Conservation (phyloP, 1,284 basidiomycete species). For the Dichomitus squalens region DNA sequence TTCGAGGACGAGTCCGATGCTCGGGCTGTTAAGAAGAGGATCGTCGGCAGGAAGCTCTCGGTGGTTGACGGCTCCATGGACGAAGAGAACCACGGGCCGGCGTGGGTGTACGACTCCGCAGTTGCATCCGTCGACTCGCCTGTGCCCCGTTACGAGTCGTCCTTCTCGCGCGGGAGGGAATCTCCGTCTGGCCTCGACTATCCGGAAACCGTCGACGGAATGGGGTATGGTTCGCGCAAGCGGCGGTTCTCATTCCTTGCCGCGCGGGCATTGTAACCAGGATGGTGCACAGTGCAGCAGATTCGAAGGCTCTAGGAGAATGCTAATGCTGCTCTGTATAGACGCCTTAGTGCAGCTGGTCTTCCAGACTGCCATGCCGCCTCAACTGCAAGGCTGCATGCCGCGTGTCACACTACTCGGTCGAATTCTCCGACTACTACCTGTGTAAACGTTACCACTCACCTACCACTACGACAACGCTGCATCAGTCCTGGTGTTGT, state of each 20-base stretch:
- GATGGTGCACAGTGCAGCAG: no score
- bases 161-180: neutral
- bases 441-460: no score
- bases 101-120: slow-evolving; percentile 19
- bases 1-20: slow-evolving; percentile 5
- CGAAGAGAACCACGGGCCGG: neutral
- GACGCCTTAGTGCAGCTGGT: no score
- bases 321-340: no score
- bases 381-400: no score
- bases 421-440: no score
- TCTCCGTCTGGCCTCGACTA: slow-evolving; percentile 3
- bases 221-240: slow-evolving; percentile 14
- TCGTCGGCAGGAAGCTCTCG: slow-evolving; percentile 16
- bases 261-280: slow-evolving; percentile 4
- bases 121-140: slow-evolving; percentile 13
- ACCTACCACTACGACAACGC: no score
- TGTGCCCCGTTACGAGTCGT: neutral
- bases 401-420: no score
- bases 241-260: slow-evolving; percentile 19
- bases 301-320: no score
- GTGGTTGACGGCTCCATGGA: slow-evolving; percentile 7
- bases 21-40: slow-evolving; percentile 20
- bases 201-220: neutral
- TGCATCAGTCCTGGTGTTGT: no score
- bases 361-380: no score